Percentiles rank a stretch among this genome's conserved stretches.
These are phyloP conservation scores for Cladorrhinum sp. DNA, from an alignment of 2,329 filamentous ascomycete species.

Conservation along the genomic window DNA sequence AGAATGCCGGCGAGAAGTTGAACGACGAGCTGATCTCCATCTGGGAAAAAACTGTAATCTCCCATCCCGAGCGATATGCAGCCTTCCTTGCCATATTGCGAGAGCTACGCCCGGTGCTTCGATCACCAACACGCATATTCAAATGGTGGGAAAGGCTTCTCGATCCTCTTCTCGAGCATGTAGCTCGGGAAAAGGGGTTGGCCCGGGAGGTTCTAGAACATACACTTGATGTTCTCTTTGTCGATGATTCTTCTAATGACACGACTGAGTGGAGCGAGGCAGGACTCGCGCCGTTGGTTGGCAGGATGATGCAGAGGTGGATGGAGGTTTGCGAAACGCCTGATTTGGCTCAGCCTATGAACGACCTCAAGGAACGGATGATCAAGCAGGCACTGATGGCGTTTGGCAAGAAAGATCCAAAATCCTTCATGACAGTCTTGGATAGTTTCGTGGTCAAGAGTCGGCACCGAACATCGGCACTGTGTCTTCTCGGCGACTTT, in stretches of 20 bases:
- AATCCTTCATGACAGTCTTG: conserved; percentile 62
- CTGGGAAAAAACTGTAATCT: conserved; percentile 62
- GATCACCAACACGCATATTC: conserved; percentile 58
- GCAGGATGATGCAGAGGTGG: conserved; percentile 57
- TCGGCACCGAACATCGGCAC: conserved; percentile 59
- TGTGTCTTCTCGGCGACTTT: conserved; percentile 69
- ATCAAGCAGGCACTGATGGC: conserved; percentile 51
- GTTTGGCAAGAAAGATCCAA: conserved; percentile 68
- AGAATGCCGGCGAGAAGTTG: conserved; percentile 65
- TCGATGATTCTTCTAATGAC: conserved; percentile 57
- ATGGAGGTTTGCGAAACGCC: conserved; percentile 45
- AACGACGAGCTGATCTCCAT: conserved; percentile 69
- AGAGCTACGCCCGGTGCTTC: conserved; percentile 61
- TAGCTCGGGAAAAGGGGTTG: conserved; percentile 60
- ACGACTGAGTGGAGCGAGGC: conserved; percentile 39
- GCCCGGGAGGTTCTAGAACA: conserved; percentile 64
- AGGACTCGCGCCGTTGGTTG: conserved; percentile 48
- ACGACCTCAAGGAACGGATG: conserved; percentile 48
- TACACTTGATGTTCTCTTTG: conserved; percentile 61
- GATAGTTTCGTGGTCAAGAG: conserved; percentile 64
- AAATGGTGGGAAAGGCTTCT: conserved; percentile 70
- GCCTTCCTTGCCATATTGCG: conserved; percentile 68
- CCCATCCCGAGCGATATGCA: conserved; percentile 54
- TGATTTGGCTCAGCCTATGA: conserved; percentile 36
- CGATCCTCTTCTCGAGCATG: conserved; percentile 51